These are phyloP conservation scores for Spinellus fusiger DNA, from an alignment of 192 early-diverging fungal genomes.

Conservation along the genomic window DNA sequence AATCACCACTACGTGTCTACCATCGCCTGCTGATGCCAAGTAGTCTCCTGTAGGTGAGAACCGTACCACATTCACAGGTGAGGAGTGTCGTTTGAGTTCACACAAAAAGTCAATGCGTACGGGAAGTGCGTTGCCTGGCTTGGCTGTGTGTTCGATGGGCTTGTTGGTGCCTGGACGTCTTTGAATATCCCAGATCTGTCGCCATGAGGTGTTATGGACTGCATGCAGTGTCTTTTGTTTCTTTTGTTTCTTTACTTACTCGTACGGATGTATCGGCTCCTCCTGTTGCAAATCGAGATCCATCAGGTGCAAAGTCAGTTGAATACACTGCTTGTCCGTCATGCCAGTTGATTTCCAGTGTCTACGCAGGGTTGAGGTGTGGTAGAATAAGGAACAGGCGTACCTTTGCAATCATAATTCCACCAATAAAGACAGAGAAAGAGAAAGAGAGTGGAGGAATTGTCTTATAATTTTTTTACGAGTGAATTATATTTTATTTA, in stretches of 20 bases:
- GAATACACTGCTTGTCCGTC: conserved; percentile 87
- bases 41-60: conserved; percentile 70
- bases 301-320: conserved; percentile 73
- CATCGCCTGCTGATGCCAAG: conserved; percentile 88
- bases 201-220: conserved; percentile 11
- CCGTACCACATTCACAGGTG: conserved; percentile 88
- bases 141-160: not conserved
- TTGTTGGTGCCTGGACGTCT: not conserved
- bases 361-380: conserved; percentile 22
- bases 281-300: conserved; percentile 75
- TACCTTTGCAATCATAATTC: not conserved
- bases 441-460: not conserved
- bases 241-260: conserved; percentile 33
- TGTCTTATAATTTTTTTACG: no score
- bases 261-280: conserved; percentile 89
- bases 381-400: no score
- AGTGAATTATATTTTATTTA: no score
- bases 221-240: conserved; percentile 21
- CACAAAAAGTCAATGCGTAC: conserved; percentile 71
- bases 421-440: not conserved
- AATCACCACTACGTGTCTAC: conserved; percentile 20
- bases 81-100: conserved; percentile 77
- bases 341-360: conserved; percentile 92
- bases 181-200: conserved; percentile 53
- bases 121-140: conserved; percentile 37